Percentiles rank a stretch among this genome's conserved stretches.
Evolutionary conservation across 1,139 yeast species (phyloP).

Genomic region (Candida buenavistaensis): DNA sequence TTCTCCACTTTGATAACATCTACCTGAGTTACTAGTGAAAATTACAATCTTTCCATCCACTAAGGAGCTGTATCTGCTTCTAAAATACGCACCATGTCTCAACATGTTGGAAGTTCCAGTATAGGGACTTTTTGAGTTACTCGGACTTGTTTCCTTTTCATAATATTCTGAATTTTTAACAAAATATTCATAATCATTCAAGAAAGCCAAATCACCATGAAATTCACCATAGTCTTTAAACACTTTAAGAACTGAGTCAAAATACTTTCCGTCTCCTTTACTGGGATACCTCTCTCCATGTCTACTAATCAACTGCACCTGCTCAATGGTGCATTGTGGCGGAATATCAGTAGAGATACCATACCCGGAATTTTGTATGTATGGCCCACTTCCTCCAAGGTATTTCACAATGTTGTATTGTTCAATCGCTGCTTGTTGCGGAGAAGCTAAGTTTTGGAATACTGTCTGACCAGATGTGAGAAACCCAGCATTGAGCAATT

Average conservation of each 20-base stretch:
- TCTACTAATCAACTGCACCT: conserved; percentile 60
- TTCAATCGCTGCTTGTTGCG: conserved; percentile 39
- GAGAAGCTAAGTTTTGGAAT: conserved; percentile 34
- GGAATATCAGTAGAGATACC: conserved; percentile 54
- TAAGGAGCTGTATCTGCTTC: conserved; percentile 31
- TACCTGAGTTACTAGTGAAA: conserved; percentile 33
- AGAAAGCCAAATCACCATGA: conserved; percentile 32
- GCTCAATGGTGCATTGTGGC: conserved; percentile 54
- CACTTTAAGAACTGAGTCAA: conserved; percentile 20
- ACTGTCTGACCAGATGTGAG: conserved; percentile 27
- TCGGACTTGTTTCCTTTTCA: conserved; percentile 31
- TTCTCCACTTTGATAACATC: conserved; percentile 31
- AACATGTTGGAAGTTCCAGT: conserved; percentile 33
- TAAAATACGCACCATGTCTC: conserved; percentile 35
- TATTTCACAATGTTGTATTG: conserved; percentile 43
- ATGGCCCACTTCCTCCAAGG: conserved; percentile 52
- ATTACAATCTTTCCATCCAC: conserved; percentile 23
- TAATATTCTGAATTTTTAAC: conserved; percentile 25
- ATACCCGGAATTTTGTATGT: conserved; percentile 42
- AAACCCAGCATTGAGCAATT: conserved; percentile 29
- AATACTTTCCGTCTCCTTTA: conserved; percentile 25
- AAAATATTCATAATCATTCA: conserved; percentile 36
- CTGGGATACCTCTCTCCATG: conserved; percentile 75
- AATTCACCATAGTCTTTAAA: conserved; percentile 24
- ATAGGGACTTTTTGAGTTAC: conserved; percentile 27